These are phyloP conservation scores for Grigorovia jiainica DNA, from an alignment of 805 yeast genomes.

Conservation along the genomic window DNA sequence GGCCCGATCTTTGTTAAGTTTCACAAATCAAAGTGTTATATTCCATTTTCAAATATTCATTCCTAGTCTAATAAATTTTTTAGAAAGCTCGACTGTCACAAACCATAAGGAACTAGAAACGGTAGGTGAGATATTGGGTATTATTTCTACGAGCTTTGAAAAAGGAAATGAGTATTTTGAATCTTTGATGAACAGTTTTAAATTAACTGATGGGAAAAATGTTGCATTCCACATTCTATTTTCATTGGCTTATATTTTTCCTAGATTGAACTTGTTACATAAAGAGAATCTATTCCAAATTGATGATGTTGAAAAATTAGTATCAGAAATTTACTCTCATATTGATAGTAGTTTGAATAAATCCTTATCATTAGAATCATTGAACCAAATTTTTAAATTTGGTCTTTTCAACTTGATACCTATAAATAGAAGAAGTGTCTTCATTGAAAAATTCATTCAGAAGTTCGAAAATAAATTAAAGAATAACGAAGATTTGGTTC, in stretches of 20 bases:
- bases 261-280: conserved; percentile 11
- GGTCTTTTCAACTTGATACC: conserved; percentile 27
- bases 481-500: conserved; percentile 49
- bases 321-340: neutral
- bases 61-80: conserved; percentile 18
- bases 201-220: neutral
- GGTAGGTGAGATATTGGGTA: conserved; percentile 40
- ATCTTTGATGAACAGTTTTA: conserved; percentile 3
- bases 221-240: conserved; percentile 2
- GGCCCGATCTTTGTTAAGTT: conserved; percentile 22
- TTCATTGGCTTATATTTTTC: conserved; percentile 16
- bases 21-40: conserved; percentile 6
- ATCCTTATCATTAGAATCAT: conserved; percentile 1
- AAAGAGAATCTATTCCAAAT: neutral
- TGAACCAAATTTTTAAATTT: conserved; percentile 32
- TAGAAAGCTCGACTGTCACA: conserved; percentile 11
- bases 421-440: conserved; percentile 12
- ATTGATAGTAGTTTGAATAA: conserved; percentile 2
- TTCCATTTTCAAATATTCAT: conserved; percentile 9
- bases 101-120: conserved; percentile 24
- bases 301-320: conserved; percentile 1
- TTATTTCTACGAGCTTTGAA: conserved; percentile 25
- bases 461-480: conserved; percentile 35
- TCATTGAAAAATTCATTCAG: conserved; percentile 21
- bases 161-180: conserved; percentile 3